phyloP scores from a whole-genome alignment of 768 basidiomycete species.

The Trametes cinnabarina region DNA sequence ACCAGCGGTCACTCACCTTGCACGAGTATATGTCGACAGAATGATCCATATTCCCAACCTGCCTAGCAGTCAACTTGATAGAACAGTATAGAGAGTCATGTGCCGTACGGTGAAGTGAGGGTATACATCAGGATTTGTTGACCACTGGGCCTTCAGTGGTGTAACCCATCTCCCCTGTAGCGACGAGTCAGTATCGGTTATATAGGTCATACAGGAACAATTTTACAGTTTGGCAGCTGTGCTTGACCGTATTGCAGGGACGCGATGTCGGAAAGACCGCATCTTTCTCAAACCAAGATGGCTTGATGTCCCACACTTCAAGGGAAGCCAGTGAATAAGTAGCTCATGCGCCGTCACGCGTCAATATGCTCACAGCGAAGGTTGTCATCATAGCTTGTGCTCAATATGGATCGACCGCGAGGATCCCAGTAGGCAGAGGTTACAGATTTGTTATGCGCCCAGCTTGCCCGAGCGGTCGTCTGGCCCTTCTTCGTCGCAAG shows the following conservation, averaged over 20 bases:
- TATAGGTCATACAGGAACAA: no score
- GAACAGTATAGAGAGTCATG: neutral
- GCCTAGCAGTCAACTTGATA: neutral
- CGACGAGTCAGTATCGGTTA: neutral
- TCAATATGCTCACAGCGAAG: conserved; percentile 54
- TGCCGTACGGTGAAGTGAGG: conserved; percentile 69
- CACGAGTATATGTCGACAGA: conserved; percentile 71
- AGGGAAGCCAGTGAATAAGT: no score
- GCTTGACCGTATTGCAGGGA: conserved; percentile 60
- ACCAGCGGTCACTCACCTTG: conserved; percentile 44
- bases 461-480: conserved; percentile 59
- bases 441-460: conserved; percentile 70
- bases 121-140: conserved; percentile 70
- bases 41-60: conserved; percentile 82
- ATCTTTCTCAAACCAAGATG: conserved; percentile 45
- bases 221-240: conserved; percentile 85
- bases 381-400: conserved; percentile 82
- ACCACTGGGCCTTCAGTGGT: conserved; percentile 75
- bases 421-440: conserved; percentile 89
- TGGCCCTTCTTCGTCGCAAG: conserved; percentile 51
- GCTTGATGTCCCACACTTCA: conserved; percentile 75
- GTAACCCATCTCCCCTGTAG: conserved; percentile 79
- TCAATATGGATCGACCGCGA: conserved; percentile 72
- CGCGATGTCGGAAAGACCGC: conserved; percentile 56
- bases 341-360: no score